Evolutionary conservation across 2,329 filamentous ascomycete species (phyloP).

Genomic region (Fusarium incarnatum): DNA sequence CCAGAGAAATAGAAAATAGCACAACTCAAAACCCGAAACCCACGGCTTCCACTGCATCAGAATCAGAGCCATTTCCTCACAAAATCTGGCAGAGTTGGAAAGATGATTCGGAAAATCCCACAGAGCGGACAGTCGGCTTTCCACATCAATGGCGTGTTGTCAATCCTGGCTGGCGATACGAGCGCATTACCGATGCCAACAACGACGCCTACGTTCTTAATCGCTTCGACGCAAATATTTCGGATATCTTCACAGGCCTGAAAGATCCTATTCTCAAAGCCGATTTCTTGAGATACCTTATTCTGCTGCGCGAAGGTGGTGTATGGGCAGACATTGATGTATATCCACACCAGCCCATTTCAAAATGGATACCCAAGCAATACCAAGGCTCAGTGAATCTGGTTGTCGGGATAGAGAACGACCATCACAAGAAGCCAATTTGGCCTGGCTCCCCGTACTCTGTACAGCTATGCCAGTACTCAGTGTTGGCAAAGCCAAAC

Average conservation of each 20-base stretch:
- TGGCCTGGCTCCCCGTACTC: conserved; percentile 73
- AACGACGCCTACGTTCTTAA: conserved; percentile 63
- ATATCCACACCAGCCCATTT: conserved; percentile 70
- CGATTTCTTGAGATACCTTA: conserved; percentile 70
- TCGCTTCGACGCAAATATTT: conserved; percentile 71
- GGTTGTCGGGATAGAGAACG: conserved; percentile 78
- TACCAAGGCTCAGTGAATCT: conserved; percentile 69
- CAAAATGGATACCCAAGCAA: conserved; percentile 70
- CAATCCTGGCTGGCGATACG: conserved; percentile 47
- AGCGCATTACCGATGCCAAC: conserved; percentile 48
- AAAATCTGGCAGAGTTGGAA: conserved; percentile 52
- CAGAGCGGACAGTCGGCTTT: conserved; percentile 45
- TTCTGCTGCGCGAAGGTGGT: conserved; percentile 75
- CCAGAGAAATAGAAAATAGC: conserved; percentile 1
- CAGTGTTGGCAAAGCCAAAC: conserved; percentile 77
- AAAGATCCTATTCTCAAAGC: conserved; percentile 66
- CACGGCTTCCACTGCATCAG: not conserved
- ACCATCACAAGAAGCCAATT: conserved; percentile 54
- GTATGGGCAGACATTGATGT: conserved; percentile 79
- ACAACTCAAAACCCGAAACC: not conserved
- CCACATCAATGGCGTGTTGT: conserved; percentile 42
- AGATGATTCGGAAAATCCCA: conserved; percentile 46
- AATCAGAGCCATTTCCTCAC: conserved; percentile 23
- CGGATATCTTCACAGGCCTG: conserved; percentile 61
- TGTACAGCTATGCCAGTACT: conserved; percentile 81